Conservation (phyloP, 805 yeast species). For the Osmozyma mogii region DNA sequence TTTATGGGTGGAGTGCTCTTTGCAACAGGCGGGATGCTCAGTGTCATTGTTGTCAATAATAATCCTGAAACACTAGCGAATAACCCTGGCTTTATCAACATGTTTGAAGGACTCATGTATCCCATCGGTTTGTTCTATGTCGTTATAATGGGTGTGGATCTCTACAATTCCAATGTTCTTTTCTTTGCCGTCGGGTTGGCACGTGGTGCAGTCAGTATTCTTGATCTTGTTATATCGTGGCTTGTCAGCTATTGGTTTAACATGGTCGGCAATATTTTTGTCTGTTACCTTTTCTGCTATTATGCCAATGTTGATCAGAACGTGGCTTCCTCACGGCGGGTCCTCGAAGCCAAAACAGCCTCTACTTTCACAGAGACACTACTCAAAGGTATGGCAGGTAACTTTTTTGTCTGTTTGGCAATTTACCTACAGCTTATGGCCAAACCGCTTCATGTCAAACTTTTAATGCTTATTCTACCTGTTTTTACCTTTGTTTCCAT, state of each 20-base stretch:
- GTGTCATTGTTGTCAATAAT: slow-evolving; percentile 46
- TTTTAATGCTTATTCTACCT: slow-evolving; percentile 56
- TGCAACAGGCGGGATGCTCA: slow-evolving; percentile 67
- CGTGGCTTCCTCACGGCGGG: slow-evolving; percentile 39
- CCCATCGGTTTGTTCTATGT: slow-evolving; percentile 73
- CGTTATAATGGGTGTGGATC: slow-evolving; percentile 65
- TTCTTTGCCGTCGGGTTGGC: slow-evolving; percentile 63
- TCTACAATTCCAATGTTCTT: slow-evolving; percentile 66
- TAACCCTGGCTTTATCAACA: slow-evolving; percentile 45
- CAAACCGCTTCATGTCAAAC: slow-evolving; percentile 71
- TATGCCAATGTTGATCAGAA: slow-evolving; percentile 42
- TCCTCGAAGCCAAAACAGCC: slow-evolving; percentile 37
- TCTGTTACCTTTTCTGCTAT: slow-evolving; percentile 55
- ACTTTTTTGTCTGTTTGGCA: slow-evolving; percentile 69
- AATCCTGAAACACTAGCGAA: slow-evolving; percentile 32
- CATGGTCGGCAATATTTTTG: slow-evolving; percentile 56
- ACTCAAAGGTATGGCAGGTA: slow-evolving; percentile 67
- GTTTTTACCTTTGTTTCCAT: slow-evolving; percentile 69
- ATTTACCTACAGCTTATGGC: slow-evolving; percentile 72
- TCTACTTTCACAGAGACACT: slow-evolving; percentile 54
- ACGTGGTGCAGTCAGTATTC: slow-evolving; percentile 59
- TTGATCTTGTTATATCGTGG: slow-evolving; percentile 64
- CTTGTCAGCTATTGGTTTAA: slow-evolving; percentile 59
- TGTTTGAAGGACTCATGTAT: slow-evolving; percentile 55
- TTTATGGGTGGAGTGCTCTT: slow-evolving; percentile 65